These are phyloP conservation scores for Xerocomellus chrysenteron DNA, from an alignment of 768 basidiomycete genomes.

Conservation along the genomic window DNA sequence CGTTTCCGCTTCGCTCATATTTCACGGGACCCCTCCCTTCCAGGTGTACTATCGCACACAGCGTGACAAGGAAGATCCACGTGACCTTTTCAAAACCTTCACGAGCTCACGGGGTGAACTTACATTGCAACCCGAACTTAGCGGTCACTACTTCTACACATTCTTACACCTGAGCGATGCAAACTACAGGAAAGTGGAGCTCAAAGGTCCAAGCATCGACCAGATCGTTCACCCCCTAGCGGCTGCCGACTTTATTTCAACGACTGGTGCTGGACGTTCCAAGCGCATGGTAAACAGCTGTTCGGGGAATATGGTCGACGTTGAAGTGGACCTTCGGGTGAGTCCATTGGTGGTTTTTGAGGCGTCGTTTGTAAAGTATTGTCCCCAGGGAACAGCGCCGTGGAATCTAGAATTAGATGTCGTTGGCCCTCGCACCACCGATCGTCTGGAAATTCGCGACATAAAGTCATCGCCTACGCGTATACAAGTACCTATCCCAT, in stretches of 20 bases:
- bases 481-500: conserved; percentile 67
- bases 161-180: conserved; percentile 79
- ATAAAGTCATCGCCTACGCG: conserved; percentile 56
- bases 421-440: conserved; percentile 68
- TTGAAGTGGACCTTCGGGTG: conserved; percentile 82
- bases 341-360: conserved; percentile 17
- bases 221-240: conserved; percentile 91
- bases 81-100: conserved; percentile 60
- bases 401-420: conserved; percentile 86
- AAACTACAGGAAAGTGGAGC: conserved; percentile 74
- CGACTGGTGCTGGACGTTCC: conserved; percentile 39
- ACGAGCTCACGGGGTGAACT: conserved; percentile 75
- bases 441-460: conserved; percentile 52
- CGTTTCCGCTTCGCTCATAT: conserved; percentile 79
- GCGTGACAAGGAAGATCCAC: conserved; percentile 63
- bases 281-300: conserved; percentile 71
- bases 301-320: conserved; percentile 68
- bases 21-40: conserved; percentile 91
- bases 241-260: conserved; percentile 64
- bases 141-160: conserved; percentile 85
- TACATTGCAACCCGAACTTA: conserved; percentile 81
- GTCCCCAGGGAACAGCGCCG: conserved; percentile 75
- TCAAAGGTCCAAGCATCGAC: conserved; percentile 76
- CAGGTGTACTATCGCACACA: conserved; percentile 75
- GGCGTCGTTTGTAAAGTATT: not conserved